Evolutionary conservation across 2,329 filamentous ascomycete genomes (phyloP), one percentile per base, ranked within the genome.

Genomic region (Microdochium nivale): DNA sequence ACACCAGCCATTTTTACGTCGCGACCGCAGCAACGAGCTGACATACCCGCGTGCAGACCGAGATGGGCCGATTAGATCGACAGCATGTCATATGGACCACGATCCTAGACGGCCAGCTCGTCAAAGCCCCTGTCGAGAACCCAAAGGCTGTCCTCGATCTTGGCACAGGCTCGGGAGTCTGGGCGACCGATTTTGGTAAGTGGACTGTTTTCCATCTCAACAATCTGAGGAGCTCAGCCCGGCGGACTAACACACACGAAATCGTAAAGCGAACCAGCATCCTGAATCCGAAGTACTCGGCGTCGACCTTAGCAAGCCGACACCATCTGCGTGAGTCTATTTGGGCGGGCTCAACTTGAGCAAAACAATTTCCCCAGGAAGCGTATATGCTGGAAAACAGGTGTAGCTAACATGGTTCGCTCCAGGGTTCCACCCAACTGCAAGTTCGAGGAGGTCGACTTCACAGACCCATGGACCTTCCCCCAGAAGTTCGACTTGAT

Each of bases 121-220:
- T 48, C 23, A 52, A 53, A 32, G 49, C 51, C 16, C 53, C 53
- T 5, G n/a, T 55, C 7, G 40, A 40, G 21, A 48, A 47, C 14
- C 49, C 51, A 10, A 55, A 53, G 16, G 33, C 40, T 23, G 53
- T 55, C 21, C 49, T 55, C n/a, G 53, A 55, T 25, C 33, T 55
- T 24, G 53, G 46, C 46, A 51, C 52, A 13, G 52, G 53, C 40
- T 49, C 53, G 43, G 53, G 53, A 33, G 47, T 55, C 21, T 55
- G 53, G 53, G 49, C 51, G 1, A 27, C 40, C 8, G 53, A 55
- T 21, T 51, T 49, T 21, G 52, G 52, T 51, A 37, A 53, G 49
- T 19, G n/a, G 25, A 13, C n/a, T 24, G 7, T 5, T 23, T 13
- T 19, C 40, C 13, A 19, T 19, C 8, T 23, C 13, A 23, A 19